Percentiles rank a stretch among this genome's conserved stretches.
Evolutionary conservation across 306 rosid genomes (phyloP).

Genomic region (peach (Prunus persica)): DNA sequence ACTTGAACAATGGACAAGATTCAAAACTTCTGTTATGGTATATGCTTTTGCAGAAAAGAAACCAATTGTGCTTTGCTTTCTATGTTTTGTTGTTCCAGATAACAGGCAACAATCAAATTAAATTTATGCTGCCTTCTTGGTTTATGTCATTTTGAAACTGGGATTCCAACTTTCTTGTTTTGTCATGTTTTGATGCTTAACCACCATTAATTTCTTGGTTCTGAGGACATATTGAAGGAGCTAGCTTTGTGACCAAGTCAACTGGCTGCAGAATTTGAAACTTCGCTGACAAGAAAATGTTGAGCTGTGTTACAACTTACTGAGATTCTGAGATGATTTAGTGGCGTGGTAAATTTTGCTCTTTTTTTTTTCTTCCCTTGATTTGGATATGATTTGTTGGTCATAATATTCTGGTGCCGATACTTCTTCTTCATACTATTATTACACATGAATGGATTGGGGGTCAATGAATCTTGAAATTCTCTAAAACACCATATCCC

Average conservation of each 20-base stretch:
- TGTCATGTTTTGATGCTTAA: no score
- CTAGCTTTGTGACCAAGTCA: no score
- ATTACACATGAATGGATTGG: not conserved
- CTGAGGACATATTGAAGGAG: no score
- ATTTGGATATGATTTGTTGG: not conserved
- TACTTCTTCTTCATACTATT: not conserved
- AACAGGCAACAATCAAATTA: not conserved
- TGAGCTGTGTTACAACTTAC: not conserved
- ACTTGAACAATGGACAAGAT: not conserved
- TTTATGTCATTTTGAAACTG: not conserved
- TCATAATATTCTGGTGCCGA: not conserved
- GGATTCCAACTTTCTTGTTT: no score
- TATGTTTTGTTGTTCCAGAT: not conserved
- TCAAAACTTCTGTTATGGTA: not conserved
- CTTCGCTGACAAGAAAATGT: no score
- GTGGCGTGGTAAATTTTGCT: not conserved
- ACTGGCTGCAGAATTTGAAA: no score
- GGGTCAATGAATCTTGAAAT: slow-evolving; percentile 6
- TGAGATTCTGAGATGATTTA: not conserved
- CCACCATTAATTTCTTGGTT: no score
- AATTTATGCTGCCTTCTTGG: not conserved
- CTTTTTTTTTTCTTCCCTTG: not conserved
- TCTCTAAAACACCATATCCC: not conserved
- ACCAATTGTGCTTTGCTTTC: not conserved
- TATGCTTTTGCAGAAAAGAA: not conserved